Base-by-base conservation (phyloP, 805 yeast genomes). In the Lipomyces spencermartinsiae region DNA sequence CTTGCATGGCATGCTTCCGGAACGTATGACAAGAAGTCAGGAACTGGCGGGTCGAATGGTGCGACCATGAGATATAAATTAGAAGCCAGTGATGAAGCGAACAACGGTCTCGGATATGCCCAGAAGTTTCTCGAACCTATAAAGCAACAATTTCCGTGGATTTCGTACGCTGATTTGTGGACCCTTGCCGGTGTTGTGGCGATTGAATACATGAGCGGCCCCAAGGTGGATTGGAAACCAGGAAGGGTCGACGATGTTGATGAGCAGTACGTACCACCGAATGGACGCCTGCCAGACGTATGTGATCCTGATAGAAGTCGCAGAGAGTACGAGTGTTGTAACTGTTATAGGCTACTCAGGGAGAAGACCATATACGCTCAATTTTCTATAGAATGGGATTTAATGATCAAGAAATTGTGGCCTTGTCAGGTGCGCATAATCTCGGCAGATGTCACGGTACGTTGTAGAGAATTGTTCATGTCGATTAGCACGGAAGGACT, bases 1-100 rank as follows among this genome's bases (percentile, higher is more conserved):
- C 82, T 90, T 60, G 88, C 95, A 31, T 90, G 95, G 95, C 95
- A 91, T 75, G 82, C 88, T 53, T 85, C 91, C 71, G 95, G 93
- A n/a, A 89, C 93, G n/a, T 91, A 81, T 76, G 89, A 89, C 72
- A 80, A 80, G 71, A 70, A 73, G 16, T 80, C 77, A n/a, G 76
- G 80, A 51, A 73, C 85, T 2, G 80, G 79, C 25, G 83, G 83
- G 76, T 86, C 91, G 0, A 87, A 83, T 73, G 92, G 92, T 57
- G 92, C 92, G 59, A 88, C 93, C 14, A 87, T 88, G 84, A 81
- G 83, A 73, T 83, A 75, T 76, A 77, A 78, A 35, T 78, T 83
- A 64, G 91, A 88, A 75, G 80, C 82, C 58, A 75, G 77, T 58
- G 89, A 87, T 71, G 82, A 82, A 9, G 87, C 89, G 61, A 90